A percentile compares a stretch with the other conserved stretches of the same genome.
phyloP scores from a whole-genome alignment of 2,329 filamentous ascomycete species.

The Cladosporium sp. region DNA sequence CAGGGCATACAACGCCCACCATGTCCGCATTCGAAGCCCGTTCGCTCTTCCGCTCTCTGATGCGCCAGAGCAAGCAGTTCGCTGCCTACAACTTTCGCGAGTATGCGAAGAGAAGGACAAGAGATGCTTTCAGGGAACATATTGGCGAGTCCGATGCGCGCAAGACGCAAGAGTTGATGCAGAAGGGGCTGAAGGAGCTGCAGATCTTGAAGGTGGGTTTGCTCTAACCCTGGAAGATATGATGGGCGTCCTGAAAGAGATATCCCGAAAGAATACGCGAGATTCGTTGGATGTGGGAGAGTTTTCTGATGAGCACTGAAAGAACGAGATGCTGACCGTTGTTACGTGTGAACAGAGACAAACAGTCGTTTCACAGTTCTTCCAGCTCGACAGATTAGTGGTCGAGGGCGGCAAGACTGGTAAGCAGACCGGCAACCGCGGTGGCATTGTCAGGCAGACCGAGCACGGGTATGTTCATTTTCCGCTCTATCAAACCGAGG shows the following conservation, averaged over 20 bases:
- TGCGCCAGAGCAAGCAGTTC: conserved; percentile 83
- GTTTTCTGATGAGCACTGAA: too few relatives aligned
- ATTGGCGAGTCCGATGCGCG: conserved; percentile 66
- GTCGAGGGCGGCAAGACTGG: conserved; percentile 82
- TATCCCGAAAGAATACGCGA: too few relatives aligned
- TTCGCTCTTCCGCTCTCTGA: conserved; percentile 70
- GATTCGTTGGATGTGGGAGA: too few relatives aligned
- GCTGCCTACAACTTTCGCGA: conserved; percentile 96
- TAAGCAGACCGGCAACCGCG: conserved; percentile 63
- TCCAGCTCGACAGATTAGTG: conserved; percentile 83
- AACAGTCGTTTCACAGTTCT: conserved; percentile 92
- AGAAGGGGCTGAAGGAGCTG: conserved; percentile 80
- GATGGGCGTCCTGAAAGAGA: too few relatives aligned
- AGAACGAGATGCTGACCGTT: conserved; percentile 39
- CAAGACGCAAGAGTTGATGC: conserved; percentile 79
- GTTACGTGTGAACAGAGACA: conserved; percentile 63
- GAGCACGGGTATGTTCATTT: conserved; percentile 63
- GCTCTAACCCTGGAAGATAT: not conserved
- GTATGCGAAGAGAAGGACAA: conserved; percentile 86
- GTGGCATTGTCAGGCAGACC: conserved; percentile 68
- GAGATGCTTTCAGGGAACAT: conserved; percentile 84
- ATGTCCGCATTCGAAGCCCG: conserved; percentile 24
- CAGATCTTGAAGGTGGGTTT: conserved; percentile 82
- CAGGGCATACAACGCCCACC: not conserved
- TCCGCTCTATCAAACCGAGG: not conserved